A percentile compares a stretch with the other conserved stretches of the same genome.
Evolutionary conservation across 495 filamentous ascomycete species (phyloP).

Genomic region (Bacidia rubella): DNA sequence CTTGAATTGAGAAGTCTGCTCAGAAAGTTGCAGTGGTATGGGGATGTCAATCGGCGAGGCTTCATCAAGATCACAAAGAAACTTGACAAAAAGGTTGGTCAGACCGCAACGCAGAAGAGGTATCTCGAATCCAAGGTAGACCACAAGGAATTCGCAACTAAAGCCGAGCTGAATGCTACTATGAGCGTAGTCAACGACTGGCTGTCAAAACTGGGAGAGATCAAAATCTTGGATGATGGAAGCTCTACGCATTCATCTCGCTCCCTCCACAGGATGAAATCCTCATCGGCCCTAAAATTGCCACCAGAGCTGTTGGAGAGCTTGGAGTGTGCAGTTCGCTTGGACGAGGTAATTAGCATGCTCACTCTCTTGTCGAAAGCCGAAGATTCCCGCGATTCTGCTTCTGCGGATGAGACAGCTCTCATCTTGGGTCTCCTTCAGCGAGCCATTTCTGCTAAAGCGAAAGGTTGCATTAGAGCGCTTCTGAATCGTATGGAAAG

Average conservation of each 20-base stretch:
- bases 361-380: conserved; percentile 43
- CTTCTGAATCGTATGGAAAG: conserved; percentile 53
- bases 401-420: conserved; percentile 37
- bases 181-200: conserved; percentile 78
- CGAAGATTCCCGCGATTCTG: conserved; percentile 35
- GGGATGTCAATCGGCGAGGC: conserved; percentile 86
- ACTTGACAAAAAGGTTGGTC: conserved; percentile 76
- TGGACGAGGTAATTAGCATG: conserved; percentile 53
- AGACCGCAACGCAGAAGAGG: conserved; percentile 56
- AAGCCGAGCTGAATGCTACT: conserved; percentile 46
- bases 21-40: conserved; percentile 92
- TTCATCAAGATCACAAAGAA: conserved; percentile 99
- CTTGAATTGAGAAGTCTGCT: conserved; percentile 76
- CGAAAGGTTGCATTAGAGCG: conserved; percentile 51
- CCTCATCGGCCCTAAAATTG: conserved; percentile 57
- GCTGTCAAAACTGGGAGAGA: conserved; percentile 67
- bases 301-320: conserved; percentile 50
- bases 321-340: conserved; percentile 64
- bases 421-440: conserved; percentile 71
- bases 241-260: conserved; percentile 56
- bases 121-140: conserved; percentile 85
- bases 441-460: conserved; percentile 59
- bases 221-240: conserved; percentile 54
- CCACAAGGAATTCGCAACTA: conserved; percentile 69
- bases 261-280: conserved; percentile 55